Evolutionary conservation across 495 filamentous ascomycete species (phyloP).

Genomic region (Achaetomiella virescens): DNA sequence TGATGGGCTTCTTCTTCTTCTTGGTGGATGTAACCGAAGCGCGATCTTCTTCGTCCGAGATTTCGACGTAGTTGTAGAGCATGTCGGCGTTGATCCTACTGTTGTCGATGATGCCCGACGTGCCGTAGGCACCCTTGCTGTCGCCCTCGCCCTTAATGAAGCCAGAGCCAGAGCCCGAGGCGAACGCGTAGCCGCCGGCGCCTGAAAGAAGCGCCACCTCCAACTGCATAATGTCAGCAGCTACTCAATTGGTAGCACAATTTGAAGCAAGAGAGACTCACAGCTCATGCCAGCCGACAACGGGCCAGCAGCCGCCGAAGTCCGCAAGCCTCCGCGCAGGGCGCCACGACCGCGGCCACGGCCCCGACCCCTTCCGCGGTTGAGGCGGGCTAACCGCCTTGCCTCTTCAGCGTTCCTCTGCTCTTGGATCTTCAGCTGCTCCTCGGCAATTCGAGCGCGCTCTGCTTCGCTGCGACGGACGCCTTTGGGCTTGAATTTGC

Average conservation of each 20-base stretch:
- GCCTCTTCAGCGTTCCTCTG: constrained; percentile 30
- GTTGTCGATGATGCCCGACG: constrained; percentile 26
- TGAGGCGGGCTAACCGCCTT: constrained; percentile 13
- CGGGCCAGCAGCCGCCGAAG: constrained; percentile 33
- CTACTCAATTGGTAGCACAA: background rate
- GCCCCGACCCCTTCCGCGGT: constrained; percentile 29
- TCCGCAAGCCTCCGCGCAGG: constrained; percentile 19
- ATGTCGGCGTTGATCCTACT: constrained; percentile 38
- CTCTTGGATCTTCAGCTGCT: constrained; percentile 28
- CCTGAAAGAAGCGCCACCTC: constrained; percentile 26
- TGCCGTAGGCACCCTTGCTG: constrained; percentile 15
- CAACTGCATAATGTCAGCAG: background rate
- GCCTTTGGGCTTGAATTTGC: constrained; percentile 39
- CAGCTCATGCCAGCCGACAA: constrained; percentile 31
- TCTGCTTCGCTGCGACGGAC: constrained; percentile 38
- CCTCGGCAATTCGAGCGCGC: constrained; percentile 35
- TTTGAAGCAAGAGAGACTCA: constrained; percentile 12
- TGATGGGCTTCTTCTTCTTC: constrained; percentile 21
- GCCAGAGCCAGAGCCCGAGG: constrained; percentile 30
- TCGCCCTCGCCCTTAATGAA: constrained; percentile 13
- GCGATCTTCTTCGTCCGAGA: constrained; percentile 27
- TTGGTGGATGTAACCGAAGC: constrained; percentile 8
- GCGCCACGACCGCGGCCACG: constrained; percentile 37
- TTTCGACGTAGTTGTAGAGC: constrained; percentile 29
- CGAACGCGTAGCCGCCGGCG: constrained; percentile 27